These are phyloP conservation scores for Pinguiococcus pyrenoidosus DNA, from an alignment of 108 stramenopile species.

Conservation along the genomic window DNA sequence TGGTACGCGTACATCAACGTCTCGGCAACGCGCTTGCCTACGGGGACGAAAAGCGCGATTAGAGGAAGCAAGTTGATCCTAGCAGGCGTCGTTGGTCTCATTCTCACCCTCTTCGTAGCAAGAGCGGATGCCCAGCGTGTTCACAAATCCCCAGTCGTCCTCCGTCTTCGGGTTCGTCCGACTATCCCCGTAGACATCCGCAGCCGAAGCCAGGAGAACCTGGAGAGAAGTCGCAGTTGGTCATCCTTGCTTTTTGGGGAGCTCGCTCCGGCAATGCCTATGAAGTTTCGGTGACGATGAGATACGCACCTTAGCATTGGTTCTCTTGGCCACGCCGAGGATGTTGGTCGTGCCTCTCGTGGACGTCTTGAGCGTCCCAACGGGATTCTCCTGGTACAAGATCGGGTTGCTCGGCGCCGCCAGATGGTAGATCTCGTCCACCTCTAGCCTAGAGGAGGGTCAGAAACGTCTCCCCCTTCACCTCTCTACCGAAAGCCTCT, in stretches of 20 bases:
- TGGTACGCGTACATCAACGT: slow-evolving; percentile 95
- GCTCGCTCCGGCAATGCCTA: too few species aligned
- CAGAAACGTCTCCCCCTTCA: too few species aligned
- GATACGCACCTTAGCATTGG: slow-evolving; percentile 44
- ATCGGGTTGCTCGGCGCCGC: slow-evolving; percentile 90
- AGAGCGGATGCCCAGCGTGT: slow-evolving; percentile 74
- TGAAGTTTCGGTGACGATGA: too few species aligned
- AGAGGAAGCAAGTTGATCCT: too few species aligned
- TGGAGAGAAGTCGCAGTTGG: too few species aligned
- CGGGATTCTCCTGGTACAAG: slow-evolving; percentile 93
- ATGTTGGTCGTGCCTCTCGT: slow-evolving; percentile 83
- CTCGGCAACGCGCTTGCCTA: slow-evolving; percentile 85
- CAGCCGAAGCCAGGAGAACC: slow-evolving; percentile 72
- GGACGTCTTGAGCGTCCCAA: slow-evolving; percentile 88
- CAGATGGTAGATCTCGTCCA: slow-evolving; percentile 89
- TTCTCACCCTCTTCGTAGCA: slow-evolving; percentile 99
- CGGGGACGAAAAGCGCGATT: too few species aligned
- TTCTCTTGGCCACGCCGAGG: slow-evolving; percentile 86
- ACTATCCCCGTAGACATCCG: slow-evolving; percentile 71
- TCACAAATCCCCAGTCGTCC: slow-evolving; percentile 89
- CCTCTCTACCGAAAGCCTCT: too few species aligned
- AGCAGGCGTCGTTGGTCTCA: too few species aligned
- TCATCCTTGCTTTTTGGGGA: too few species aligned
- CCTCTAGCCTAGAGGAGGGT: too few species aligned
- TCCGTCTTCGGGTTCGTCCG: slow-evolving; percentile 72